These are phyloP conservation scores for Carex littledalei DNA, from an alignment of 176 grass and related monocot species.

Conservation along the genomic window DNA sequence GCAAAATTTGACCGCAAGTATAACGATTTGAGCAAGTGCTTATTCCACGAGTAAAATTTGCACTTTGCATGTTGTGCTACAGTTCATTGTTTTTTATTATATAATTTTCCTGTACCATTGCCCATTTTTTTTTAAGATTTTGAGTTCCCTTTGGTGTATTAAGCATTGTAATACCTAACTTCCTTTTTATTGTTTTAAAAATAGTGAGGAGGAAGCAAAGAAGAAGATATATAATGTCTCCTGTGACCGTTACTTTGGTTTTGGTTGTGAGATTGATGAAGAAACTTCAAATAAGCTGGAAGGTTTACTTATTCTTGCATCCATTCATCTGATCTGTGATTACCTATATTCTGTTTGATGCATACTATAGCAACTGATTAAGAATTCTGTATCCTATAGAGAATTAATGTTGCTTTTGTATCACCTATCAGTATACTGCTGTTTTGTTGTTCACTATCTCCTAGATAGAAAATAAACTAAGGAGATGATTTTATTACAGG, in stretches of 20 bases:
- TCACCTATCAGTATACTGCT: background rate
- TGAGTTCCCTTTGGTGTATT: background rate
- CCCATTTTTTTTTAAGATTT: background rate
- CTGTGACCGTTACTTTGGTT: slow-evolving; percentile 74
- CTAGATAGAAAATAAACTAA: background rate
- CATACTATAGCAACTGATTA: background rate
- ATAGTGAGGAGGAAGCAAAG: slow-evolving; percentile 79
- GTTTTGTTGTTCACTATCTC: background rate
- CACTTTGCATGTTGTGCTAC: background rate
- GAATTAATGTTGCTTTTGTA: background rate
- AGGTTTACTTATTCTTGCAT: slow-evolving; percentile 28
- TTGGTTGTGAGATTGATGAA: slow-evolving; percentile 81
- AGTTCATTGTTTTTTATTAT: background rate
- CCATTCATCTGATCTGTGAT: background rate
- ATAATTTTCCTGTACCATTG: background rate
- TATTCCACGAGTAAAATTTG: background rate
- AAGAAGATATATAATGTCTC: slow-evolving; percentile 93
- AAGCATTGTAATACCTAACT: background rate
- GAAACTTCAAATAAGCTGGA: slow-evolving; percentile 96
- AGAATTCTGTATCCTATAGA: background rate
- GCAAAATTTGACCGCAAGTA: background rate
- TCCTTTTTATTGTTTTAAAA: background rate
- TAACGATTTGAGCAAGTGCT: background rate
- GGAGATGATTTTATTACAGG: slow-evolving; percentile 33
- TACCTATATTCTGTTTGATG: background rate